Evolutionary conservation across 495 filamentous ascomycete genomes (phyloP), one percentile per base, ranked within the genome.

Genomic region (Penicillium robsamsonii): DNA sequence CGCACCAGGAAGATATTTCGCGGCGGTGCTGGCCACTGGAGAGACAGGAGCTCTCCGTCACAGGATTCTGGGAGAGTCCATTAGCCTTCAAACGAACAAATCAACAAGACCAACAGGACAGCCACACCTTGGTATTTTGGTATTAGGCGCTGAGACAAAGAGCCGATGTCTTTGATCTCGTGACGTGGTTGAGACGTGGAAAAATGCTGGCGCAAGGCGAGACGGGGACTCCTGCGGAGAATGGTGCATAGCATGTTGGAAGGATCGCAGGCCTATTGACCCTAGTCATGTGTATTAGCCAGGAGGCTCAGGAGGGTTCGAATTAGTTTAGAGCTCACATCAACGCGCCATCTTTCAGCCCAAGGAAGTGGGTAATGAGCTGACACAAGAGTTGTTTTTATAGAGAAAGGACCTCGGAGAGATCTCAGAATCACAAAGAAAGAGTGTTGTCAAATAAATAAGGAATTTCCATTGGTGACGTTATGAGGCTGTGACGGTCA

Each of bases 1-100:
- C 92, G 91, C 55, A 96, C 87, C 41, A 97, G 75, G 47, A 98
- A 81, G 55, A 98, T 79, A 67, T 97, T 97, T 50, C 90, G 85
- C 1, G 91, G 95, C 24, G 92, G 91, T 33, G 84, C 81, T 4
- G 90, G 90, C 94, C 94, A 98, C 73, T 87, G 84, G 12, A 98
- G 81, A 52, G 87, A 88, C 46, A 96, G 82, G 4, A 98, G 81
- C 53, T 84, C 82, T 59, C 80, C 79, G 25, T 75, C 63, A 17
- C 60, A 67, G 22, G 79, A 82, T 70, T 85, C 84, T 86, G 47
- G 31, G 17, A 35, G 33, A 18, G 9, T 20, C 25, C 5, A 52
- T 58, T 25, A 63, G 51, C 29, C 18, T 53, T 30, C 0, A 11
- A 22, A 37, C 18, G 33, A 13, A 22, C 15, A 27, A 4, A 45